Base-by-base conservation (phyloP, 805 yeast genomes). In the Metschnikowia cubensis region DNA sequence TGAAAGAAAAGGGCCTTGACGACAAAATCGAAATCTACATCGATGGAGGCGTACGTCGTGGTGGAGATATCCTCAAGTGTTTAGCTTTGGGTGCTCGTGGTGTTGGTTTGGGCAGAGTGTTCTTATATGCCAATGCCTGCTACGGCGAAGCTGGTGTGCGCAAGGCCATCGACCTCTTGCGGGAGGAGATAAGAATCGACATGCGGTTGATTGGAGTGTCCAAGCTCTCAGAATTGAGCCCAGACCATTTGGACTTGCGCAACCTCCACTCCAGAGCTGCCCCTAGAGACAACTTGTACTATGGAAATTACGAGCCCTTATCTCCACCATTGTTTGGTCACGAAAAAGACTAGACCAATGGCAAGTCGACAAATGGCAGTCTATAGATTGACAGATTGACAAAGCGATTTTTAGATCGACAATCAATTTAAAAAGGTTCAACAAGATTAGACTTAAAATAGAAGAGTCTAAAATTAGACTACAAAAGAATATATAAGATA, bases 171-270 rank as follows among this genome's bases (percentile, higher is more conserved):
- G 80, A 80, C 49, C 68, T 89, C 50, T 69, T 89, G 54, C 81
- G 80, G 55, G 85, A 82, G 52, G 96, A 89, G 63, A 56, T 89
- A 20, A 81, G 75, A 48, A 82, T 86, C 85, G 81, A 83, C 60
- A 86, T 89, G 96, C 76, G 94, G 55, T 70, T 89, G 46, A 64
- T 89, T 35, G 96, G 96, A 40, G 92, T 81, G 15, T 79, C 77
- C 13, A 77, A 71, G 39, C 66, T 89, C 35, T 25, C 35, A 15
- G 58, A 53, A 5, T 47, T 55, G 37, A 49, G 49, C 3, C 58
- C 55, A 6, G 48, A 48, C 4, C 58, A 48, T 25, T 53, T 55
- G 50, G 56, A 55, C 32, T 46, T 55, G 53, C 38, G 53, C 18
- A 50, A 50, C 33, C 44, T 53, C 15, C 41, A 48, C 39, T 18